Percentiles rank a stretch among this genome's conserved stretches.
These are phyloP conservation scores for Pelargonium exstipulatum DNA, from an alignment of 441 rosid species.

Conservation along the genomic window DNA sequence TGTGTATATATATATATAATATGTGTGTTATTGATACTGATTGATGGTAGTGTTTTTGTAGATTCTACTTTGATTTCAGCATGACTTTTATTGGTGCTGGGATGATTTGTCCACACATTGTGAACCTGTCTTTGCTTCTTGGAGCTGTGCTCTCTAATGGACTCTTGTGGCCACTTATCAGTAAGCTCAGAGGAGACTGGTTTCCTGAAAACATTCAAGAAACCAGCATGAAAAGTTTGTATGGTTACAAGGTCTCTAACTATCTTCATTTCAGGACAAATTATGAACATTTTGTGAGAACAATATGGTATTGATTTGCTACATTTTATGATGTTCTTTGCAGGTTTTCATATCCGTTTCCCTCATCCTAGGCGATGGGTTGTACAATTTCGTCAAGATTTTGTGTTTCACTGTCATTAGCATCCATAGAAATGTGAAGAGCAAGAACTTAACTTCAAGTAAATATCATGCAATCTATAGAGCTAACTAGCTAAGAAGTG, in stretches of 20 bases:
- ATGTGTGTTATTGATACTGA: conserved; percentile 9
- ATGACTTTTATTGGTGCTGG: conserved; percentile 86
- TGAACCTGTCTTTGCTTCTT: conserved; percentile 69
- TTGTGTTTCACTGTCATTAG: conserved; percentile 45
- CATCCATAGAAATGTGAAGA: conserved; percentile 35
- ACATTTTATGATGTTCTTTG: conserved; percentile 10
- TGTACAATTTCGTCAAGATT: conserved; percentile 84
- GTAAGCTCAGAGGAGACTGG: conserved; percentile 65
- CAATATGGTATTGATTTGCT: background rate
- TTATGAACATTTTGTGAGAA: background rate
- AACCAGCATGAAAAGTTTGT: conserved; percentile 76
- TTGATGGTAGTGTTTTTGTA: conserved; percentile 28
- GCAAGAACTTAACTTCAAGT: conserved; percentile 39
- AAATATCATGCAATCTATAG: conserved; percentile 13
- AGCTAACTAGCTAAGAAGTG: no score
- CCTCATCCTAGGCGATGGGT: conserved; percentile 82
- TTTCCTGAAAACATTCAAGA: conserved; percentile 39
- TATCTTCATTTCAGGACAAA: background rate
- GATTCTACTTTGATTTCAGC: conserved; percentile 86
- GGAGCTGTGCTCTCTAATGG: conserved; percentile 91
- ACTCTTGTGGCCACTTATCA: conserved; percentile 80
- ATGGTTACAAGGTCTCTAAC: conserved; percentile 64
- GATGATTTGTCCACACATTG: conserved; percentile 87
- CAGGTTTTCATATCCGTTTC: conserved; percentile 87
- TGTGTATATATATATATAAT: no score